Evolutionary conservation across 2,329 filamentous ascomycete species (phyloP), one percentile per base, ranked within the genome.

Genomic region (Xylaria hypoxylon): DNA sequence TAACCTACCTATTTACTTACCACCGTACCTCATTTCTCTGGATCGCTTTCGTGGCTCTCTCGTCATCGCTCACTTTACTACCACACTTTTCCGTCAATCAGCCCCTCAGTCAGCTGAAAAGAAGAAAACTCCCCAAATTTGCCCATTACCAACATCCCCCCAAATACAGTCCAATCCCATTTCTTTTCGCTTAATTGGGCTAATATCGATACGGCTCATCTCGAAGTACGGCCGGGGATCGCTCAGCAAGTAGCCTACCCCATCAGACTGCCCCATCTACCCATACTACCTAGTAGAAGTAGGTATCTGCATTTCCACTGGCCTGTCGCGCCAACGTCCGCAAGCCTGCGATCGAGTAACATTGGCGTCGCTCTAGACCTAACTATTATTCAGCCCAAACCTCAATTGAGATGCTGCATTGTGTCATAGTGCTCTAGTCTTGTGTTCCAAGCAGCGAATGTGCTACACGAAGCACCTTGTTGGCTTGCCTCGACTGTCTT

Each of bases 341-440:
- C 59, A 56, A 59, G 57, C 24, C 60, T 59, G 33, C 52, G 35
- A 62, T 59, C 61, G 60, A 67, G 67, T 67, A 58, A 69, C 67
- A 56, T 62, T 57, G 67, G 67, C 67, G 64, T 61, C 55, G 67
- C 61, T 68, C 67, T 69, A 62, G 67, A 59, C 67, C 61, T 35
- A 38, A 56, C 64, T 57, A 56, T 56, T 59, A 22, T 57, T 55
- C 64, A 69, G 61, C 64, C 63, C 67, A 13, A 55, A 53, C 42
- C 57, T 61, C 68, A 62, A 50, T 61, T 52, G 51, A 58, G 58
- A 45, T 63, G 58, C 62, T n/a, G 51, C 47, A 50, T 63, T 65
- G 62, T 65, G 57, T 68, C 68, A 64, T 68, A 50, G 65, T 68
- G 62, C 65, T 61, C 59, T 68, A 68, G 65, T 55, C 62, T 62